Evolutionary conservation across 179 eudicot species (phyloP).

Genomic region (Patellifolia procumbens): DNA sequence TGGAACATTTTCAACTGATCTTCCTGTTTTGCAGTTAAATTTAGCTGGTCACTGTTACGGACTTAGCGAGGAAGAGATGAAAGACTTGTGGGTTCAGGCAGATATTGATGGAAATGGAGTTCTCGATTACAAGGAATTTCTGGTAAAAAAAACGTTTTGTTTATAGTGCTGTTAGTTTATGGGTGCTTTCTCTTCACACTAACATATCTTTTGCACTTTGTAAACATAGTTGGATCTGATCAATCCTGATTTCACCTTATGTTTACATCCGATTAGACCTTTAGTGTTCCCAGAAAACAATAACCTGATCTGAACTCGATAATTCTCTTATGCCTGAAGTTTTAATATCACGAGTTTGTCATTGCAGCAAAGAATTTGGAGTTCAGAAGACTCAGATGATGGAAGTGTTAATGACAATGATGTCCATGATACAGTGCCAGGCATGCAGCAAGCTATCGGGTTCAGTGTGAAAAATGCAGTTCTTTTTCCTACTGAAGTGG

Average conservation of each 20-base stretch:
- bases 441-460: conserved; percentile 52
- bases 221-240: no score
- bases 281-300: no score
- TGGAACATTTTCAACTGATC: conserved; percentile 11
- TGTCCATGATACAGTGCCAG: conserved; percentile 33
- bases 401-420: conserved; percentile 39
- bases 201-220: no score
- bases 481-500: conserved; percentile 95
- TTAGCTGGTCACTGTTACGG: conserved; percentile 73
- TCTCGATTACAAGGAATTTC: conserved; percentile 78
- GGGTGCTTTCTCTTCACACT: no score
- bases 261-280: no score
- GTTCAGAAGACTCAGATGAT: conserved; percentile 46
- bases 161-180: background rate
- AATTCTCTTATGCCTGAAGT: background rate
- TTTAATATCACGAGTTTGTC: conserved; percentile 16
- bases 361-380: conserved; percentile 85
- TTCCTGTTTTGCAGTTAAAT: conserved; percentile 58
- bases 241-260: no score
- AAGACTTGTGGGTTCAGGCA: conserved; percentile 93
- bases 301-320: background rate
- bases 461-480: conserved; percentile 92
- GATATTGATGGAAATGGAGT: conserved; percentile 91
- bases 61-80: conserved; percentile 67
- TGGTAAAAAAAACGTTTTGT: conserved; percentile 37